These are phyloP conservation scores for Chalciporus sphaerocephalus DNA, from an alignment of 768 basidiomycete species.

Conservation along the genomic window DNA sequence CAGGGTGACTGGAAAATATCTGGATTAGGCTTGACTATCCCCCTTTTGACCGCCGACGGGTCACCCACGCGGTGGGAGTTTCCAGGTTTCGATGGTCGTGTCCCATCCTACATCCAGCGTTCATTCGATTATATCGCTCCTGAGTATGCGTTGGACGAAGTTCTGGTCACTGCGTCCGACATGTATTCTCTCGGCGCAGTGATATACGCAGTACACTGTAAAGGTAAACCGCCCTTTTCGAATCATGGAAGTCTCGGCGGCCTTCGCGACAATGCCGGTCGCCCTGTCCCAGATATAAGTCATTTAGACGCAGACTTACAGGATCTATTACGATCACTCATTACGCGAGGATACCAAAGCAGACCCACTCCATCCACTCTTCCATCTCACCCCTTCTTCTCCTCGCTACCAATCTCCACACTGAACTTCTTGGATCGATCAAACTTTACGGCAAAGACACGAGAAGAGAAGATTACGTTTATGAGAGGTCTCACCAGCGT, in stretches of 20 bases:
- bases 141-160: conserved; percentile 90
- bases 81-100: conserved; percentile 77
- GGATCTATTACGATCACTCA: conserved; percentile 70
- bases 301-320: conserved; percentile 68
- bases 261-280: conserved; percentile 66
- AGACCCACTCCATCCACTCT: conserved; percentile 78
- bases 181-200: conserved; percentile 91
- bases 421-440: conserved; percentile 94
- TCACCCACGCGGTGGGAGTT: conserved; percentile 82
- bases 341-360: conserved; percentile 70
- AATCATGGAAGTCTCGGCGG: conserved; percentile 73
- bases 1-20: conserved; percentile 99
- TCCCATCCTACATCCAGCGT: conserved; percentile 79
- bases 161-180: conserved; percentile 81
- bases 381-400: conserved; percentile 87
- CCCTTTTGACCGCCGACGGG: conserved; percentile 65
- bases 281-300: conserved; percentile 57
- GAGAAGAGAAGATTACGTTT: conserved; percentile 95
- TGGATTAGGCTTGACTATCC: conserved; percentile 83
- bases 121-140: conserved; percentile 96
- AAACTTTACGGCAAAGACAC: conserved; percentile 88
- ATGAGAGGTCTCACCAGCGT: conserved; percentile 86
- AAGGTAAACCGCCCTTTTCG: conserved; percentile 81
- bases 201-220: conserved; percentile 87
- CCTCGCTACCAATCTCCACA: conserved; percentile 91